phyloP scores from a whole-genome alignment of 441 rosid species.

The Pelargonium fulgidum region DNA sequence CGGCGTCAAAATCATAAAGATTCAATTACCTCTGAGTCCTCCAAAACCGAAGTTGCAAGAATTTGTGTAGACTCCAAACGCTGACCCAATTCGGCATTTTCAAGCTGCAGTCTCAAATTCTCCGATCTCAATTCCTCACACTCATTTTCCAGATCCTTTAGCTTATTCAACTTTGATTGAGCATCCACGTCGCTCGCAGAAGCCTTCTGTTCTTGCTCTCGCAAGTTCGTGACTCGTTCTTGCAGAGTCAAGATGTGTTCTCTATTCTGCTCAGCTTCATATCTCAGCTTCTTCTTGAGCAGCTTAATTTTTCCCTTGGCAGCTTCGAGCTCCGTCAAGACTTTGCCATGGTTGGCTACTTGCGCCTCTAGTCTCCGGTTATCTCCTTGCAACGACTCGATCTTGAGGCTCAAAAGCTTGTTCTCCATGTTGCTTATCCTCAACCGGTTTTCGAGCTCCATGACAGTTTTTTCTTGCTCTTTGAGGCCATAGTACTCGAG shows the following conservation, averaged over 20 bases:
- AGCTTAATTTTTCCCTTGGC: slow-evolving; percentile 49
- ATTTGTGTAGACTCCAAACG: not conserved
- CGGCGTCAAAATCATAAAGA: too few relatives aligned
- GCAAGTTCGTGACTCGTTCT: slow-evolving; percentile 52
- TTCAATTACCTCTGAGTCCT: slow-evolving; percentile 20
- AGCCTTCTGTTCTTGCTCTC: slow-evolving; percentile 47
- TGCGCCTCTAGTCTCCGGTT: slow-evolving; percentile 57
- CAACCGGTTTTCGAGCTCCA: slow-evolving; percentile 71
- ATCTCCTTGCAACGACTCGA: slow-evolving; percentile 60
- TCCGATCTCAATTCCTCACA: slow-evolving; percentile 55
- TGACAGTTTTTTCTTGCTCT: slow-evolving; percentile 60
- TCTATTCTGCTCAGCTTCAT: slow-evolving; percentile 59
- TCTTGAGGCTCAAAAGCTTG: slow-evolving; percentile 54
- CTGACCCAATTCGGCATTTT: slow-evolving; percentile 48
- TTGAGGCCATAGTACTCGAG: slow-evolving; percentile 76
- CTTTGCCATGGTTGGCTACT: slow-evolving; percentile 44
- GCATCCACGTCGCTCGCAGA: slow-evolving; percentile 28
- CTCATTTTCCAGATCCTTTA: slow-evolving; percentile 54
- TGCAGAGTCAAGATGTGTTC: slow-evolving; percentile 58
- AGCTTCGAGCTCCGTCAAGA: slow-evolving; percentile 45
- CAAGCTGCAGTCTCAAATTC: slow-evolving; percentile 47
- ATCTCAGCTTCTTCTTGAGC: slow-evolving; percentile 55
- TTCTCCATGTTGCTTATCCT: slow-evolving; percentile 65
- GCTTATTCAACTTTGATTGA: slow-evolving; percentile 38
- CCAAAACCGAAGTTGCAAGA: not conserved